Evolutionary conservation across 179 eudicot genomes (phyloP), one percentile per base, ranked within the genome.

Genomic region (Silene vulgaris): DNA sequence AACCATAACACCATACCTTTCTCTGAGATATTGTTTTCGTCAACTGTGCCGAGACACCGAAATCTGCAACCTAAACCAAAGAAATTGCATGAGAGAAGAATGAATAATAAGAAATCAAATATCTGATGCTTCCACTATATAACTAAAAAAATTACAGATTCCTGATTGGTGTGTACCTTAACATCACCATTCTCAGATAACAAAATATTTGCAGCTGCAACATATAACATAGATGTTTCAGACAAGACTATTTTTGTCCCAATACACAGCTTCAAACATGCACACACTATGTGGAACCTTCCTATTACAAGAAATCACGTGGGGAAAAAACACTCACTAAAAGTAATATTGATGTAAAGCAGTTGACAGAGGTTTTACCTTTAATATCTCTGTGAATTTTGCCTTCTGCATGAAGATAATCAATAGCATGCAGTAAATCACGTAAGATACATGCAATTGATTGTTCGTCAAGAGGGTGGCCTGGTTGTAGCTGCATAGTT

Each of bases 331-430:
- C 6, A 19, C 65, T 32, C 16, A 61, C 9, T 28, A 65, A 65
- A 37, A 52, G 9, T 17, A 23, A 30, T 3, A 63, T 9, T 37
- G 20, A 69, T 52, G 48, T 3, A 64, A 50, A 3, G 69, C 56
- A 40, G 26, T 45, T 26, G 11, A 68, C 37, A 70, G 20, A 26
- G 74, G 17, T 52, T 43, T 74, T 71, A 91, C 98, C 98, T 91
- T 93, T 93, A 69, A 93, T 91, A 84, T 93, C 98, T 82, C 98
- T 85, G 82, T 93, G 98, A 80, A 93, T 93, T 84, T 93, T 93
- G 57, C 97, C 97, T 88, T 93, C 98, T 60, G 85, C 84, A 77
- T 93, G 98, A 75, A 93, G 97, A 82, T 93, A 93, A 78, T 93
- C 98, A 80, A 93, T 75, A 35, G 98, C 98, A 84, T 91, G 97